Percentiles rank a stretch among this genome's conserved stretches.
These are phyloP conservation scores for Penicillium sp. DNA, from an alignment of 2,329 filamentous ascomycete genomes.

Conservation along the genomic window DNA sequence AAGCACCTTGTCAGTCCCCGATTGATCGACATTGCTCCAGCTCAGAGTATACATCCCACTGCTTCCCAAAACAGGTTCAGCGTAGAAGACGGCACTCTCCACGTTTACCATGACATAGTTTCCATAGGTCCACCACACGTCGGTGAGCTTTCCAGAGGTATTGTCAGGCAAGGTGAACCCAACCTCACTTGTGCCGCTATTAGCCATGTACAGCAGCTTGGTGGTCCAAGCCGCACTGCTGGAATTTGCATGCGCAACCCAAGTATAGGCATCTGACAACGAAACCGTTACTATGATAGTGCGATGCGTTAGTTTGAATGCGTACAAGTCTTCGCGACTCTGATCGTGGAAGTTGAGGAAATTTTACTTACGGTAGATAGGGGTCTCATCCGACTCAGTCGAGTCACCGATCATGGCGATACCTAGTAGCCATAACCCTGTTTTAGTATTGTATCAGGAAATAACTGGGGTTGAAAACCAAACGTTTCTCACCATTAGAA, in stretches of 20 bases:
- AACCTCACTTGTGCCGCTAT: background rate
- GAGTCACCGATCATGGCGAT: background rate
- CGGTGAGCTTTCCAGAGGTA: background rate
- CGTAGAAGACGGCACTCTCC: slow-evolving; percentile 1
- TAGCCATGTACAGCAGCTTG: background rate
- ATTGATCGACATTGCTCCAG: background rate
- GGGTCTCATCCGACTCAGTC: background rate
- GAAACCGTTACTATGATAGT: background rate
- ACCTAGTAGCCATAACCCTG: background rate
- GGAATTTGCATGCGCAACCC: background rate
- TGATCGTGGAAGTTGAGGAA: background rate
- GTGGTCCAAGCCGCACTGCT: background rate
- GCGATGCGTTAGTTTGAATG: background rate
- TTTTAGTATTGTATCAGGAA: background rate
- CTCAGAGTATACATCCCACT: slow-evolving; percentile 1
- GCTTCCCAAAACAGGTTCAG: background rate
- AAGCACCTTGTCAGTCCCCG: background rate
- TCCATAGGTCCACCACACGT: slow-evolving; percentile 8
- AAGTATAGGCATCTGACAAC: background rate
- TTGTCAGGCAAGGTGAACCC: background rate
- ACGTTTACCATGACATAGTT: slow-evolving; percentile 1
- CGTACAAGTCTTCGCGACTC: background rate
- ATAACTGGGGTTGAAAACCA: background rate
- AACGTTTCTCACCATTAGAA: too few species aligned
- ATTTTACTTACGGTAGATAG: background rate